Conservation (phyloP, 2,329 filamentous ascomycete species). For the Alternaria arbusti region DNA sequence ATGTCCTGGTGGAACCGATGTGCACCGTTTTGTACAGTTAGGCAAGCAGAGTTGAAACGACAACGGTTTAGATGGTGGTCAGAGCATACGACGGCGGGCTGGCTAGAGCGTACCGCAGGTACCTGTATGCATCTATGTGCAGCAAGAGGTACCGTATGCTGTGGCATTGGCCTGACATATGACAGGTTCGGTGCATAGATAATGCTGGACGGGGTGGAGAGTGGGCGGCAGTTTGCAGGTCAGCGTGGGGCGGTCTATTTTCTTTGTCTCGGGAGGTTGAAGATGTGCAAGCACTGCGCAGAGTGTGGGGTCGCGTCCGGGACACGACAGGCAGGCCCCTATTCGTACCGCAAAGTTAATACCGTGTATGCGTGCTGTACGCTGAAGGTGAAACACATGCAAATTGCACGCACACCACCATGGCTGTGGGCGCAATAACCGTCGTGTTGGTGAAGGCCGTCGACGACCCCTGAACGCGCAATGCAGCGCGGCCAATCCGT, state of each 20-base stretch:
- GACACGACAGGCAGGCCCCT: conserved; percentile 10
- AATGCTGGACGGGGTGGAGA: not conserved
- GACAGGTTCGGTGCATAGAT: conserved; percentile 4
- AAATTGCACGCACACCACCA: conserved; percentile 24
- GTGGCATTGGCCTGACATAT: conserved; percentile 9
- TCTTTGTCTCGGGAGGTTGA: conserved; percentile 4
- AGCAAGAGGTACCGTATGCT: conserved; percentile 9
- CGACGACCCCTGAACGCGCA: conserved; percentile 20
- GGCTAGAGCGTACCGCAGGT: not conserved
- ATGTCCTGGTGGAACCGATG: not conserved
- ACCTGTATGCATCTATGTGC: conserved; percentile 13
- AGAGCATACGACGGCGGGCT: not conserved
- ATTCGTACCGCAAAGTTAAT: conserved; percentile 12
- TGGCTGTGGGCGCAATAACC: conserved; percentile 3
- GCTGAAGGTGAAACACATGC: conserved; percentile 18
- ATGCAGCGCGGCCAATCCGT: not conserved
- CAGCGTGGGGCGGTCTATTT: conserved; percentile 7
- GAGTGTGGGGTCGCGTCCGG: not conserved
- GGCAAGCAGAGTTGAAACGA: conserved; percentile 3
- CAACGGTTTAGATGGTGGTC: conserved; percentile 6
- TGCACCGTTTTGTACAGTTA: not conserved
- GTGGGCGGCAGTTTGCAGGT: conserved; percentile 2
- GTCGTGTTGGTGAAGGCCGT: conserved; percentile 9
- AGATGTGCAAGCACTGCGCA: conserved; percentile 5
- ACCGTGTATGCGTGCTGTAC: conserved; percentile 6